Base-by-base conservation (phyloP, 805 yeast genomes). In the Teunomyces funiuensis region DNA sequence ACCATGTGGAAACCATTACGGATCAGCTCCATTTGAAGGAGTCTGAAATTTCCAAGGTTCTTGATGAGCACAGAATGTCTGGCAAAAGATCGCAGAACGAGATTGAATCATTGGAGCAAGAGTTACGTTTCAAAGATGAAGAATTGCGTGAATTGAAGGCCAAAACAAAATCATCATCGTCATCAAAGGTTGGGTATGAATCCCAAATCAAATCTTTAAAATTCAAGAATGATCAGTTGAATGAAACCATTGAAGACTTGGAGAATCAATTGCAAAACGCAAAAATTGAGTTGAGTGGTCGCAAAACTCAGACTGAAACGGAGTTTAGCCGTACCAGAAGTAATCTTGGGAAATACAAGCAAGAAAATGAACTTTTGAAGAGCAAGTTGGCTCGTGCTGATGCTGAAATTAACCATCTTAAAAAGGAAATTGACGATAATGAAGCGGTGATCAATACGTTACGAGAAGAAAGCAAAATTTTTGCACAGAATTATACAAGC, bases 201-300 rank as follows among this genome's bases (percentile, higher is more conserved):
- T 33, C 51, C 2, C 65, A 63, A 38, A 51, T 62, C 19, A 58
- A 61, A 7, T 23, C 44, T 1, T 46, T 61, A 26, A 53, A 49
- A 14, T 33, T 20, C 4, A 57, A 45, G 18, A 66, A 63, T 38
- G 28, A 36, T 6, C 43, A 43, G 4, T 46, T 59, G 19, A 25
- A 17, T 5, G 49, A 40, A 4, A 47, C 19, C 9, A 22, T 34
- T 8, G 37, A 34, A 7, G 34, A 31, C 11, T 31, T 31, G 34
- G 34, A 31, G 14, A 20, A n/a, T 19, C 34, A 31, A 19, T 31
- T 31, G 34, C 34, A 31, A 31, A 31, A 14, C 8, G 22, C 34
- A 11, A 31, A 19, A 17, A 20, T 31, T 4, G 34, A 31, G 6
- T 31, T 31, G 34, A 31, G 16, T n/a, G 25, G 34, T 6, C 14